Conservation (phyloP, 2,329 filamentous ascomycete genomes). For the Gliomastix tumulicola region DNA sequence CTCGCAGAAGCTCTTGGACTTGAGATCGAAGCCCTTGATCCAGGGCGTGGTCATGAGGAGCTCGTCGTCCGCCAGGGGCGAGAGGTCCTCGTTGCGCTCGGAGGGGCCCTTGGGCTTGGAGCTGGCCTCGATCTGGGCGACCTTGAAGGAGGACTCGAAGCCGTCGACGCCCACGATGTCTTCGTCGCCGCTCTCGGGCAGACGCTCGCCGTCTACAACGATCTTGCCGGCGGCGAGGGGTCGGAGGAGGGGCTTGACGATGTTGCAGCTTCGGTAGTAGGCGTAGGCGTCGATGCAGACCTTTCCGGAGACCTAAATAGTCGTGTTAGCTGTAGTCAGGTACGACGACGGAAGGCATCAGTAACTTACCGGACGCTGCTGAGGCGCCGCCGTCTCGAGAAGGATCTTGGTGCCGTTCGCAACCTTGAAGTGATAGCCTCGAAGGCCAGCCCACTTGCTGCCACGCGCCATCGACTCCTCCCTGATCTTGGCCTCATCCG, state of each 20-base stretch:
- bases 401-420: constrained; percentile 19
- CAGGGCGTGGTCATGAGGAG: constrained; percentile 25
- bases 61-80: constrained; percentile 21
- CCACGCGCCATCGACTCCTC: constrained; percentile 18
- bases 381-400: constrained; percentile 12
- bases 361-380: constrained; percentile 15
- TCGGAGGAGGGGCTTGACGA: constrained; percentile 16
- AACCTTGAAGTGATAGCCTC: constrained; percentile 22
- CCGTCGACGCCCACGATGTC: constrained; percentile 1
- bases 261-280: constrained; percentile 21
- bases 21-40: constrained; percentile 28
- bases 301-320: constrained; percentile 12
- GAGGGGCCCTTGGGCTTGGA: constrained; percentile 5
- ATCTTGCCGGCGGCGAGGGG: constrained; percentile 2
- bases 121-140: constrained; percentile 5
- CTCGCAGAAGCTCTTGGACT: constrained; percentile 20
- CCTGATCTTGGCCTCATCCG: constrained; percentile 13
- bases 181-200: constrained; percentile 2
- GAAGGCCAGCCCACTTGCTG: constrained; percentile 19
- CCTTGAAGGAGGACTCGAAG: constrained; percentile 5
- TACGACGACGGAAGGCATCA: too few species aligned
- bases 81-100: constrained; percentile 14
- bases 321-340: not conserved
- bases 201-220: not conserved
- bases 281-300: constrained; percentile 26